These are phyloP conservation scores for Monosporozyma solicola DNA, from an alignment of 805 yeast species.

Conservation along the genomic window DNA sequence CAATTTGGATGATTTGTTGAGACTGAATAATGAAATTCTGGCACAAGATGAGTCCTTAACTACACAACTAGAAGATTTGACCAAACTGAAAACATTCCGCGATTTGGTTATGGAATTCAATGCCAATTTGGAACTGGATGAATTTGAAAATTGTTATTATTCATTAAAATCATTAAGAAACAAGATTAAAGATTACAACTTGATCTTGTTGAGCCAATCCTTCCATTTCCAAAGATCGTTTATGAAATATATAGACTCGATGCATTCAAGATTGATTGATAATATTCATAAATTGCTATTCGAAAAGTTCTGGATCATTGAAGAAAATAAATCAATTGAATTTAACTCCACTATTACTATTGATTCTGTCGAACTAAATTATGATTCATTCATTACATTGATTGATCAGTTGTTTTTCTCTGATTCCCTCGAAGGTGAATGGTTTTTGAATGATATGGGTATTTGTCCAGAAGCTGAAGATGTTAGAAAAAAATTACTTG, in stretches of 20 bases:
- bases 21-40: background rate
- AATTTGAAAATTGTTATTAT: conserved; percentile 28
- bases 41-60: conserved; percentile 1
- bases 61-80: conserved; percentile 14
- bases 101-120: conserved; percentile 22
- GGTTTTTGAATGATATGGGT: conserved; percentile 22
- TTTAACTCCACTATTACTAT: conserved; percentile 6
- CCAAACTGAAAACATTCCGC: conserved; percentile 13
- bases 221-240: conserved; percentile 24
- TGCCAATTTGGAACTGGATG: conserved; percentile 20
- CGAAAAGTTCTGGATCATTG: conserved; percentile 20
- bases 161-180: conserved; percentile 21
- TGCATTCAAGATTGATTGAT: conserved; percentile 19
- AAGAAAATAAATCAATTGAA: conserved; percentile 6
- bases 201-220: conserved; percentile 12
- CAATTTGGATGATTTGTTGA: background rate
- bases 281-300: conserved; percentile 12
- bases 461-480: conserved; percentile 17
- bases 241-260: conserved; percentile 16
- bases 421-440: conserved; percentile 9
- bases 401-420: conserved; percentile 13
- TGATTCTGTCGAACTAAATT: conserved; percentile 10
- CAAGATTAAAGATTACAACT: conserved; percentile 13
- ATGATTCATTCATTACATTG: conserved; percentile 11
- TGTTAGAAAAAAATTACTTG: conserved; percentile 11